Base-by-base conservation (phyloP, 139 green algal genomes). In the Tetradesmus obliquus region DNA sequence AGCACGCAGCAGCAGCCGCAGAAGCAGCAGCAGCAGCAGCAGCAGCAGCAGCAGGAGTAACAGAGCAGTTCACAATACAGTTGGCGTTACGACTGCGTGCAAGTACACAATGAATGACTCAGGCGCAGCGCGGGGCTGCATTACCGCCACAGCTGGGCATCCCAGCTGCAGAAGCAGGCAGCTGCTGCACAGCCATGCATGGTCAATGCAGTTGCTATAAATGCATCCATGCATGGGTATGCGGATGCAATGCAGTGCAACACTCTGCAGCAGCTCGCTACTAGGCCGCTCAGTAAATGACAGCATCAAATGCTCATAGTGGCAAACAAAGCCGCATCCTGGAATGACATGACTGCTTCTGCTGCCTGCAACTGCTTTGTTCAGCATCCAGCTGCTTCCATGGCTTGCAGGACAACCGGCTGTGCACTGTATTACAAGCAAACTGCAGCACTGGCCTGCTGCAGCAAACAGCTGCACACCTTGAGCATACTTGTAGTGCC, bases 401-500 rank as follows among this genome's bases (percentile, higher is more conserved):
- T 72, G 62, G n/a, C 20, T 57, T 45, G 79, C 79, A 84, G n/a
- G n/a, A 20, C 7, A 15, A 20, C 5, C 4, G 22, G 19, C 51
- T 54, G 24, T 15, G 24, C n/a, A 66, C 3, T 13, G 17, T 79
- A 79, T 79, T 6, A 17, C n/a, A 13, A 57, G 79, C 79, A 19
- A 57, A 32, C 32, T 20, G n/a, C n/a, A 82, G n/a, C 9, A 19
- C 24, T 57, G n/a, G 5, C 74, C 82, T 72, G 82, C 55, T 69
- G 82, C 17, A 72, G 19, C 2, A 55, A 58, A 1, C 79, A 82
- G 45, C 17, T 57, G 2, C 32, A 22, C 86, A 90, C 86, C 86
- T 79, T 83, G 53, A 17, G 86, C 86, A 55, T 90, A 90, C 7
- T 90, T 20, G 32, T 84, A 84, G 54, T 58, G 17, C 22, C 86